phyloP scores from a whole-genome alignment of 768 basidiomycete species.

The Leucosporidium creatinivorum region DNA sequence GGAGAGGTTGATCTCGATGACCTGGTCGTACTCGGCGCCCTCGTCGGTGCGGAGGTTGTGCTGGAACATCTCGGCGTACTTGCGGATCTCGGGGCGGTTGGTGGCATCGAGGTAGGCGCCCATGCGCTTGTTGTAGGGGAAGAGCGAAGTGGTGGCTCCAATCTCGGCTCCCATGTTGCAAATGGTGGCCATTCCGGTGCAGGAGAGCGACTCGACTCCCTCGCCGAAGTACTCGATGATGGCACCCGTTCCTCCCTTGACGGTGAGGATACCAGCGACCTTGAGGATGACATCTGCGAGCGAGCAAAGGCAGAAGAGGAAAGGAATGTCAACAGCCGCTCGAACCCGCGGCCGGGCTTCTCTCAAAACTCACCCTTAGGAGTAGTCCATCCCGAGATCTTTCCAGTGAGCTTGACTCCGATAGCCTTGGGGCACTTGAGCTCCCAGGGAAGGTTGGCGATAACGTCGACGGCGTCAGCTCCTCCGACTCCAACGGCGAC shows the following conservation, averaged over 20 bases:
- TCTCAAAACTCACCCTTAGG: conserved; percentile 66
- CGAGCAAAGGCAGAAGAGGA: background rate
- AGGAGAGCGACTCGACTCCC: conserved; percentile 91
- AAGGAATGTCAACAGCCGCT: no score
- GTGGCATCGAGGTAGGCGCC: conserved; percentile 88
- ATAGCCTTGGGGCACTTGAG: conserved; percentile 99
- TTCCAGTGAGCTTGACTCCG: conserved; percentile 90
- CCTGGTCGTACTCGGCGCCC: conserved; percentile 83
- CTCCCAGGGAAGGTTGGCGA: conserved; percentile 97
- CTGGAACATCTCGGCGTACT: conserved; percentile 78
- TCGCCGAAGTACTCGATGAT: conserved; percentile 95
- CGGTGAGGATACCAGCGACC: conserved; percentile 96
- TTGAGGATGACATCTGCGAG: conserved; percentile 87
- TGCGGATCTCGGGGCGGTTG: conserved; percentile 73
- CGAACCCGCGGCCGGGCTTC: conserved; percentile 12
- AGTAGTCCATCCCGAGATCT: conserved; percentile 93
- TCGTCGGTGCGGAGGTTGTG: conserved; percentile 86
- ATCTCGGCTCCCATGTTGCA: conserved; percentile 99
- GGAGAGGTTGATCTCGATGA: conserved; percentile 89
- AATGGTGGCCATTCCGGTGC: conserved; percentile 98
- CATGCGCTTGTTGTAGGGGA: conserved; percentile 98
- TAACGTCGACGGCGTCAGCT: conserved; percentile 98
- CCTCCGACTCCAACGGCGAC: conserved; percentile 98
- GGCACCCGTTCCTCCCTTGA: conserved; percentile 98
- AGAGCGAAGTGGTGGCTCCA: conserved; percentile 94